Evolutionary conservation across 495 filamentous ascomycete species (phyloP), one percentile per base, ranked within the genome.

Genomic region (Penicillium flavigenum): DNA sequence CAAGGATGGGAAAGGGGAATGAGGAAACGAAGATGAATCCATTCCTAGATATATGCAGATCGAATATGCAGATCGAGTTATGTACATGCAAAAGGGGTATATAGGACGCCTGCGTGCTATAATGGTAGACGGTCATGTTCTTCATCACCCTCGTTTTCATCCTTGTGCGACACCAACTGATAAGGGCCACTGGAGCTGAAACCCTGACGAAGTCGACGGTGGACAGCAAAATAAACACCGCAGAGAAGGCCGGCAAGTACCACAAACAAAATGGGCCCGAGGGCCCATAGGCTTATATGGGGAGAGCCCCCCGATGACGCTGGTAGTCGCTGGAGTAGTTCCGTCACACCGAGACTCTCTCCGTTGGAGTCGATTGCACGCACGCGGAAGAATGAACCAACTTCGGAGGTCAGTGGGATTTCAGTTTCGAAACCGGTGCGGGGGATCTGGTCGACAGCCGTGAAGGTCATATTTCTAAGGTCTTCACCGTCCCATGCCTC

Each of bases 401-500:
- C 32, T 4, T 57, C 34, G 7, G 53, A 3, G 6, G 54, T 20
- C 0, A 68, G 26, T 4, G 53, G 43, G 16, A 68, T 60, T 27
- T 58, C 47, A 5, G 66, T 68, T 41, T 68, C 66, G 26, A 68
- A 68, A 11, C 63, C 63, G 19, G 32, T 31, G 11, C 66, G 63
- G 8, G 50, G 7, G 11, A 64, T 54, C 24, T 64, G 38, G 20
- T 58, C 58, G 9, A 58, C 24, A 10, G 47, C 2, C 2, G 22
- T 17, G 43, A 61, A 68, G 11, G 50, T 58, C 60, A 68, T 60
- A 16, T 68, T 62, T 4, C 43, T 27, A 7, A 68, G 14, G 16
- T 41, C 34, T 29, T 5, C 22, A 22, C 63, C 58, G 34, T 69
- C 64, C 72, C 72, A 76, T 1, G 46, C 51, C 47, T 75, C 69